Evolutionary conservation across 164 flowering plant species (phyloP), one percentile per base, ranked within the genome.

Genomic region (Warburgia ugandensis): DNA sequence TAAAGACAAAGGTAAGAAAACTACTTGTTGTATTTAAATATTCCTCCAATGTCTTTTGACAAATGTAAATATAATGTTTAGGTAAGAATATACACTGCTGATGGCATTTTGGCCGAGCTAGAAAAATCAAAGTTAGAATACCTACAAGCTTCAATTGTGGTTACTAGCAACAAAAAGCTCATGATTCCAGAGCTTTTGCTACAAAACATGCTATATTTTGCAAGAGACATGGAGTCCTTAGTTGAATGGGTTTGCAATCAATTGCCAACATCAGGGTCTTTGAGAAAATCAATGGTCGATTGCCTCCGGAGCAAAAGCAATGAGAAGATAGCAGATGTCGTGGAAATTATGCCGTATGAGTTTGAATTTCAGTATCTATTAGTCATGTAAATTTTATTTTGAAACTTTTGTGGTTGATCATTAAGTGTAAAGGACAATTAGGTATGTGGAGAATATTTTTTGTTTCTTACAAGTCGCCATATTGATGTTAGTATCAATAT

Each of bases 71-170:
- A 1, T 0, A 22, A 38, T 27, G 30, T 14, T 16, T 63, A 90
- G 97, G 91, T 87, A 38, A 76, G 75, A 38, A 76, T 85, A 63
- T 92, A 83, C 61, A 85, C 91, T 32, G 83, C 76, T 2, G 86
- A 91, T 19, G 78, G 76, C 2, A 73, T 92, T 4, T 38, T 53
- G 20, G 45, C 62, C 2, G 98, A 92, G 68, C 53, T 88, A 38
- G 98, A 88, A 63, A 83, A 59, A 59, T 72, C 98, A n/a, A 92
- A 92, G 50, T 65, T 77, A 10, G 96, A 92, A 47, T 92, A 83
- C 51, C 59, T 92, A 42, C 98, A 85, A 68, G 96, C 96, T 25
- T 80, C 98, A 22, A 69, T 86, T 20, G 63, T 77, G 25, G 89
- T 88, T 57, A 84, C 81, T 1, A 68, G 51, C 66, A 63, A 85